Base-by-base conservation (phyloP, 176 grass and related monocot species). In the Rhynchospora tenuis region DNA sequence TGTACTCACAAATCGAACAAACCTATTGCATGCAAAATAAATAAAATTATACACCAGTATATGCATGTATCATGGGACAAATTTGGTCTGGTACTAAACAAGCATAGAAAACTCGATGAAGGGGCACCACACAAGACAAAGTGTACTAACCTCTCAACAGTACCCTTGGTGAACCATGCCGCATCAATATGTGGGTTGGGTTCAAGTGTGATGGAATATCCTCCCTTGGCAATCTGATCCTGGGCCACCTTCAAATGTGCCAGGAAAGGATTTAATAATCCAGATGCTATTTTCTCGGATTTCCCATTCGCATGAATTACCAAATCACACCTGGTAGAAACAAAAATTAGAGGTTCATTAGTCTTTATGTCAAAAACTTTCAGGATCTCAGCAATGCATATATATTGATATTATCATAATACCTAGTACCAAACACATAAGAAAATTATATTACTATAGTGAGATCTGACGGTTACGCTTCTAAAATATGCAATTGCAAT, bases 1-100 rank as follows among this genome's bases (percentile, higher is more conserved):
- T 56, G 96, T 99, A 83, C 96, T 99, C 81, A 99, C 93, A 17
- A 95, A 99, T 33, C 93, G 89, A 68, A 99, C 91, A 92, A 98
- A 98, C 69, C 92, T 98, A 86, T n/a, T 23, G 82, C 33, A 77
- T 77, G 66, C 64, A 27, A 62, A 23, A 47, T 22, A 15, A 64
- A 14, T 81, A 77, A 55, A 56, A 28, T 2, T 17, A 7, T 1
- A 82, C 1, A 82, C 1, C 9, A 38, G n/a, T 51, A 67, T 82
- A 46, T 45, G 11, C n/a, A 81, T 28, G 33, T 38, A 38, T 38
- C 46, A 81, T 62, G 78, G 33, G 43, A 45, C 52, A 28, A 57
- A 54, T 29, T 57, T 16, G 16, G 74, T 81, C 10, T 23, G 33
- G 59, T 61, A 58, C 26, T 3, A 81, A 20, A 81, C 43, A 59